Conservation (phyloP, 2,329 filamentous ascomycete genomes). For the Fusarium sp. region DNA sequence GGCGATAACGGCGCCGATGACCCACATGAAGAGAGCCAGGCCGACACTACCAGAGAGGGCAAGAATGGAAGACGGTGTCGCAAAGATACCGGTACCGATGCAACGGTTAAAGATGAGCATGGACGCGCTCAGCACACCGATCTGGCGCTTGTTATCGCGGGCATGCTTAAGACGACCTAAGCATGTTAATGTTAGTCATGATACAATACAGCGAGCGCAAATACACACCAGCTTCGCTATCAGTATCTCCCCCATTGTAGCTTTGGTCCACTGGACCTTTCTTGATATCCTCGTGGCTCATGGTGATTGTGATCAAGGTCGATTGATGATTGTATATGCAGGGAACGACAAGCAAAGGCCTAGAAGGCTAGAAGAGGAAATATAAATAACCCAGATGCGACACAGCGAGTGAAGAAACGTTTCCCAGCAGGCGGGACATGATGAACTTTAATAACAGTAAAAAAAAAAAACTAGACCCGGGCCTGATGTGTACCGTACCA, state of each 20-base stretch:
- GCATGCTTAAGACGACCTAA: slow-evolving; percentile 50
- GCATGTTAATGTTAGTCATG: slow-evolving; percentile 4
- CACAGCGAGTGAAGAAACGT: slow-evolving; percentile 5
- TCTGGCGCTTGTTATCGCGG: slow-evolving; percentile 63
- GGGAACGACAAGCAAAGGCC: background rate
- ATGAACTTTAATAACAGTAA: slow-evolving; percentile 29
- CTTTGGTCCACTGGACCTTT: slow-evolving; percentile 26
- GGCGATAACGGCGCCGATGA: slow-evolving; percentile 70
- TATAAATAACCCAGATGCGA: background rate
- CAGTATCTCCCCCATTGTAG: slow-evolving; percentile 25
- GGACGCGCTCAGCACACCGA: slow-evolving; percentile 64
- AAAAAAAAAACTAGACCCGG: background rate
- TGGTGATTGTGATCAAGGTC: slow-evolving; percentile 16
- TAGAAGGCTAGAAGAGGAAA: background rate
- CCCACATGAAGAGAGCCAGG: slow-evolving; percentile 71
- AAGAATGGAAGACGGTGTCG: slow-evolving; percentile 69
- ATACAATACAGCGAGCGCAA: background rate
- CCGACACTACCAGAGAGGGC: slow-evolving; percentile 69
- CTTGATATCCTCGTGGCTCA: slow-evolving; percentile 36
- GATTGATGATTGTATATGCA: background rate
- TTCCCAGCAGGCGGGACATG: background rate
- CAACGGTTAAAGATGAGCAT: slow-evolving; percentile 74
- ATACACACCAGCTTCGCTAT: slow-evolving; percentile 38
- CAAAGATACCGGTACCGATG: slow-evolving; percentile 75
- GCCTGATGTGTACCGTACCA: background rate